Percentiles rank a stretch among this genome's conserved stretches.
These are phyloP conservation scores for Sporisorium graminicola DNA, from an alignment of 1,284 basidiomycete genomes.

Conservation along the genomic window DNA sequence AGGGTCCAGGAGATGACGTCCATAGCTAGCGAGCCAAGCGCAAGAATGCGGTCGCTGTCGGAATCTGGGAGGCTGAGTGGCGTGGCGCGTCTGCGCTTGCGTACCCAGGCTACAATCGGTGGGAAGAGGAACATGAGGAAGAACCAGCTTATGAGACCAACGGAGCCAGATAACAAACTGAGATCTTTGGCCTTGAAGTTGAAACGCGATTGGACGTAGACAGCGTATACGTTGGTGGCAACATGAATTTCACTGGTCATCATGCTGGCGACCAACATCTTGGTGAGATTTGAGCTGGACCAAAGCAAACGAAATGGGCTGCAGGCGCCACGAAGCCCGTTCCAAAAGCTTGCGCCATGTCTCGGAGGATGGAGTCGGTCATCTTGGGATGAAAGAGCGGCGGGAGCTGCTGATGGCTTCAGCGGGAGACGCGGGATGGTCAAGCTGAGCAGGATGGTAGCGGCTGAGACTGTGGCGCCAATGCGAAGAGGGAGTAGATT, in stretches of 20 bases:
- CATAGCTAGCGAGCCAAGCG: constrained; percentile 8
- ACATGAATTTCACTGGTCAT: constrained; percentile 6
- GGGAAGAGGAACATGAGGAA: constrained; percentile 11
- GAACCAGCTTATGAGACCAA: constrained; percentile 9
- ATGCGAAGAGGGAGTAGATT: constrained; percentile 5
- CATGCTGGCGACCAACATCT: constrained; percentile 10
- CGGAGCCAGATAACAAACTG: constrained; percentile 3
- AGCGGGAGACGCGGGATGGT: neutral
- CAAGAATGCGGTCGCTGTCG: constrained; percentile 9
- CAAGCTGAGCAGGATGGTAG: constrained; percentile 8
- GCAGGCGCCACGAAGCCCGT: constrained; percentile 4
- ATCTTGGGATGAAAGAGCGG: constrained; percentile 8
- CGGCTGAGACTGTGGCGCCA: constrained; percentile 6
- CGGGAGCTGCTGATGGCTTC: constrained; percentile 1
- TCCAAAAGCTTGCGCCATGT: constrained; percentile 6
- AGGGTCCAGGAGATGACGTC: constrained; percentile 9
- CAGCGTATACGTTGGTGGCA: constrained; percentile 8
- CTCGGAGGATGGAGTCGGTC: constrained; percentile 5
- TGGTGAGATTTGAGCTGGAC: constrained; percentile 10
- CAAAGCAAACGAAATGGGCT: constrained; percentile 6
- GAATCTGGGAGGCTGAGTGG: no score
- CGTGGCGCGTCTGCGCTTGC: constrained; percentile 6
- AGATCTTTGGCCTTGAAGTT: constrained; percentile 8
- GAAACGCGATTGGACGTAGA: constrained; percentile 7
- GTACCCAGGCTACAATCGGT: constrained; percentile 3